Base-by-base conservation (phyloP, 2,329 filamentous ascomycete species). In the Xylariales sp. region DNA sequence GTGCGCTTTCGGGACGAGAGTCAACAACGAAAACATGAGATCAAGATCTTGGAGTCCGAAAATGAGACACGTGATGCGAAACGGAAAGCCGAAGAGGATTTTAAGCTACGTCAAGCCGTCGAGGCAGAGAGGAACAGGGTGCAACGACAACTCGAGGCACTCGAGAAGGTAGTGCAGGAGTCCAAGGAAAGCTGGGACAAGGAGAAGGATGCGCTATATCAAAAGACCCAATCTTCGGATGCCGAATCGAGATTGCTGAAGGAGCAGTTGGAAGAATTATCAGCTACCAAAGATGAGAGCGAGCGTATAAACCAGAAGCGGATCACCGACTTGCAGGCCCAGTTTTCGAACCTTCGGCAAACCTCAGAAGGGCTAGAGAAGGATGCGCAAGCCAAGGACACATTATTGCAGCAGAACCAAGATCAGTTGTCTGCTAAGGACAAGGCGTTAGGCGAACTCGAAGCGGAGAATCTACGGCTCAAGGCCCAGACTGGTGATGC, bases 1-100 rank as follows among this genome's bases (percentile, higher is more conserved):
- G 70, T 96, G 38, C 84, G 83, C 47, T 98, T 96, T 66, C 88
- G 91, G 44, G 74, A 95, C 50, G 86, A 89, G 55, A 91, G 86
- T 14, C 70, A 87, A 40, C 90, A 91, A 54, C 88, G 95, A 52
- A 91, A 97, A 57, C 84, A 86, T 52, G 88, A 95, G 44, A 77
- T 96, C 54, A 71, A 82, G 35, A 74, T 80, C 8, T 72, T 95
- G 12, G 82, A 88, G 47, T 86, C 93, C 52, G 84, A 88, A 50
- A 86, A 87, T 53, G 91, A 95, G 55, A 63, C 95, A 16, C 81
- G 91, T 47, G 88, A 95, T 42, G 74, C 84, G 2, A 82, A 87
- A 50, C 74, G 82, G 35, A 86, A 84, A 48, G 85, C 87, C n/a
- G 89, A 96, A 54, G 83, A 87, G 7, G 90, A 95, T 56, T 89